Conservation (phyloP, 495 filamentous ascomycete genomes). For the Penicillium odoratum region DNA sequence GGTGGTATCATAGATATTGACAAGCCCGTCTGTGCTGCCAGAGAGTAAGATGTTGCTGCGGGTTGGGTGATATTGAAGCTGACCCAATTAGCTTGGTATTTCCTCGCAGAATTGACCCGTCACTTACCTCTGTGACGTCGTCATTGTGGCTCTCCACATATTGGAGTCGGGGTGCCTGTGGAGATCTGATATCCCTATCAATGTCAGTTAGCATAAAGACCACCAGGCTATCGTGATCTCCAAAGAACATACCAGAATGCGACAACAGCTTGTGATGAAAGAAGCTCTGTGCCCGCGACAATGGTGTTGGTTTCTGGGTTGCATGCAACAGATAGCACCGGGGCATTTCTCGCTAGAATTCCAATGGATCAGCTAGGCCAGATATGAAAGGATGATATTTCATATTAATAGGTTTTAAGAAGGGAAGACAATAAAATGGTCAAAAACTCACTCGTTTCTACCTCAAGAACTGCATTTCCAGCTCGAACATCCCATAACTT, state of each 20-base stretch:
- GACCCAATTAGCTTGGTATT: slow-evolving; percentile 18
- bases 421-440: background rate
- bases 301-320: slow-evolving; percentile 57
- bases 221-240: background rate
- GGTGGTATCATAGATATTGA: slow-evolving; percentile 78
- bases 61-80: slow-evolving; percentile 73
- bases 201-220: slow-evolving; percentile 21
- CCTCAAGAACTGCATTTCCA: slow-evolving; percentile 35
- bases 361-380: background rate
- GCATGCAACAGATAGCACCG: slow-evolving; percentile 70
- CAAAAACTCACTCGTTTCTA: slow-evolving; percentile 41
- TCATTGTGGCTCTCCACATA: slow-evolving; percentile 90
- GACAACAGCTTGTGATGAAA: slow-evolving; percentile 69
- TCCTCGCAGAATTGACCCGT: background rate
- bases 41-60: slow-evolving; percentile 67
- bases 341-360: slow-evolving; percentile 40
- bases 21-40: slow-evolving; percentile 87
- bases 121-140: slow-evolving; percentile 75
- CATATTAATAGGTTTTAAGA: slow-evolving; percentile 1
- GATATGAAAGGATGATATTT: background rate
- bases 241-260: slow-evolving; percentile 63
- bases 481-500: slow-evolving; percentile 48
- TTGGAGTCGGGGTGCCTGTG: slow-evolving; percentile 51
- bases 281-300: slow-evolving; percentile 78
- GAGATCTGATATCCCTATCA: slow-evolving; percentile 68